phyloP scores from a whole-genome alignment of 2,329 filamentous ascomycete species.

The Talaromyces rugulosus region DNA sequence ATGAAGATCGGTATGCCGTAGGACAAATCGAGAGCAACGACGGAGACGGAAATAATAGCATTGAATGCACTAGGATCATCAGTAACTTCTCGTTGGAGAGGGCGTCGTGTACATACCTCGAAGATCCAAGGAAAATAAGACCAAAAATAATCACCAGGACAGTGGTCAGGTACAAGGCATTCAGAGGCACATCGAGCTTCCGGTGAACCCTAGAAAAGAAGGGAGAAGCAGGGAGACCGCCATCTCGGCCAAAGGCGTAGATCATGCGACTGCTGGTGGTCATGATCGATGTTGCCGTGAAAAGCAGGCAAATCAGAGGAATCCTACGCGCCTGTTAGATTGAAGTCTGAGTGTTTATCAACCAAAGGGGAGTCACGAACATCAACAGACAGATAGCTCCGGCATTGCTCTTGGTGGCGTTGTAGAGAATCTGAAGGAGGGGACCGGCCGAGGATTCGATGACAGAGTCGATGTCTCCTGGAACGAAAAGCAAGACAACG shows the following conservation, averaged over 20 bases:
- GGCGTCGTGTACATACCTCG: conserved; percentile 20
- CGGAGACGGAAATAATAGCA: conserved; percentile 65
- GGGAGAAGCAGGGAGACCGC: conserved; percentile 60
- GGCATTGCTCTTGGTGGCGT: conserved; percentile 58
- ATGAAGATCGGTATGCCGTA: conserved; percentile 72
- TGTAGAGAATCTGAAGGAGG: conserved; percentile 58
- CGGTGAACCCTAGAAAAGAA: conserved; percentile 61
- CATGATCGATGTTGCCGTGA: conserved; percentile 62
- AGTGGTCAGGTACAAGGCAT: conserved; percentile 60
- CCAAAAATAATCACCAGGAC: conserved; percentile 64
- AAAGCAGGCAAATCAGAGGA: conserved; percentile 59
- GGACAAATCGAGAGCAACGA: conserved; percentile 66
- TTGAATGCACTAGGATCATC: conserved; percentile 58
- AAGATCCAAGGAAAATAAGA: conserved; percentile 64
- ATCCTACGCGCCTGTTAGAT: conserved; percentile 34
- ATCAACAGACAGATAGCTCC: conserved; percentile 63
- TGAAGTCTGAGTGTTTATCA: background rate
- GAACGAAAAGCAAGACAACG: conserved; percentile 60
- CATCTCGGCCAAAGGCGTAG: conserved; percentile 63
- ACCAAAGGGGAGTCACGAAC: conserved; percentile 21
- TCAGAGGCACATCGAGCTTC: conserved; percentile 60
- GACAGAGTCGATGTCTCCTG: conserved; percentile 54
- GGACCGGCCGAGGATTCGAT: conserved; percentile 56
- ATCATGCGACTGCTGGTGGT: conserved; percentile 63
- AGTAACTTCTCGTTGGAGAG: background rate